These are phyloP conservation scores for Casuarina cunninghamiana DNA, from an alignment of 306 rosid species.

Conservation along the genomic window DNA sequence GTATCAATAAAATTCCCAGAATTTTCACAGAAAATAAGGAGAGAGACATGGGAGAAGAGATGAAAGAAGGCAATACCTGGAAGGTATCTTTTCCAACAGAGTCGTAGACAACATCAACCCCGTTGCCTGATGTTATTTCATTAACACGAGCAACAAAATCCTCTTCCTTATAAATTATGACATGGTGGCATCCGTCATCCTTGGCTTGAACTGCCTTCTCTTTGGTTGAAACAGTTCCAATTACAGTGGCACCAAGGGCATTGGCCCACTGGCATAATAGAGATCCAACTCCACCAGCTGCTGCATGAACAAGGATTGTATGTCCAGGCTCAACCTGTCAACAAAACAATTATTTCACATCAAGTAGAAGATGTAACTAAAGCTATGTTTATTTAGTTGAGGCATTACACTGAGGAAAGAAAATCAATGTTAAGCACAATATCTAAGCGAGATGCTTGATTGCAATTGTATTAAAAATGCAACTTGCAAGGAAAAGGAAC, in stretches of 20 bases:
- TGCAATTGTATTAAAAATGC: not conserved
- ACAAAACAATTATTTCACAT: not conserved
- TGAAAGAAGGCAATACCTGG: slow-evolving; percentile 50
- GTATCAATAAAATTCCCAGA: not conserved
- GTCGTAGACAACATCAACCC: slow-evolving; percentile 92
- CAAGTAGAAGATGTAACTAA: not conserved
- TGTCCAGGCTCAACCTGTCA: slow-evolving; percentile 80
- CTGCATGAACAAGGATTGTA: slow-evolving; percentile 80
- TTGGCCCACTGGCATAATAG: slow-evolving; percentile 94
- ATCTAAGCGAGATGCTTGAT: not conserved
- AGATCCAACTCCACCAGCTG: slow-evolving; percentile 97
- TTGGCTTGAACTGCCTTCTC: slow-evolving; percentile 93
- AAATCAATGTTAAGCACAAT: not conserved
- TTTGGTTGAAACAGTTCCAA: slow-evolving; percentile 78
- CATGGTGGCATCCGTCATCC: slow-evolving; percentile 90
- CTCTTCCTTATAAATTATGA: slow-evolving; percentile 64
- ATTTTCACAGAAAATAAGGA: not conserved
- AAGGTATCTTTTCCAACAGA: slow-evolving; percentile 93
- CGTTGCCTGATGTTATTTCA: slow-evolving; percentile 76
- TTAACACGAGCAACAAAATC: slow-evolving; percentile 78
- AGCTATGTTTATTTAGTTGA: not conserved
- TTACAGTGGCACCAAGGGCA: slow-evolving; percentile 86
- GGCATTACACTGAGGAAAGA: not conserved
- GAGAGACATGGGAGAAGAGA: not conserved
- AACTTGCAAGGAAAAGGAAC: not conserved